Conservation (phyloP, 177 flowering plant genomes). For the Tripterygium wilfordii region DNA sequence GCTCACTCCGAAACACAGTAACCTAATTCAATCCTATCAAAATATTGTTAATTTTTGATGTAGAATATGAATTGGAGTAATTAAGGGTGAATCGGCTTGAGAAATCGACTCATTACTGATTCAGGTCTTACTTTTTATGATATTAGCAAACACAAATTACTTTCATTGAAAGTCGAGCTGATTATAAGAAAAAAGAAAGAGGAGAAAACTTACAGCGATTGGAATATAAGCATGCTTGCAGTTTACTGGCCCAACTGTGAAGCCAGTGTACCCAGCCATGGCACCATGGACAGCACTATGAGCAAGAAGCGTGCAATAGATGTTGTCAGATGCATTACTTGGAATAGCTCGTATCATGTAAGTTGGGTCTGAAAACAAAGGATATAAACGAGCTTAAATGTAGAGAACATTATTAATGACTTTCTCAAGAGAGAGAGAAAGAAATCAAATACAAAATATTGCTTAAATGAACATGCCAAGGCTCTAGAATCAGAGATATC, state of each 20-base stretch:
- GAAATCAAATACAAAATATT: too few species aligned
- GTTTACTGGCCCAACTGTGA: conserved; percentile 49
- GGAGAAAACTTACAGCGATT: conserved; percentile 28
- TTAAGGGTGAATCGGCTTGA: too few species aligned
- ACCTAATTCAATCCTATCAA: too few species aligned
- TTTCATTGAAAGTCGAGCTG: neutral
- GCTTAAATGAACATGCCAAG: too few species aligned
- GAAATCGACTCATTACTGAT: too few species aligned
- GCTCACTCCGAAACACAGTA: too few species aligned
- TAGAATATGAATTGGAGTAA: too few species aligned
- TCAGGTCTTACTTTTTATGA: too few species aligned
- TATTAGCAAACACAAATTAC: too few species aligned
- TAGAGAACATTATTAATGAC: neutral
- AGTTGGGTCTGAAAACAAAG: conserved; percentile 37
- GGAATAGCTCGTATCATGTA: conserved; percentile 51
- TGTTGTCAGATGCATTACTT: conserved; percentile 47
- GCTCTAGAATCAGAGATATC: too few species aligned
- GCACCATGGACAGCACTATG: conserved; percentile 54
- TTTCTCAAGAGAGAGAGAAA: too few species aligned
- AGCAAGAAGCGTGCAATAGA: conserved; percentile 50
- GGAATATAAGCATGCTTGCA: conserved; percentile 47
- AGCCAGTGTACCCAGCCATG: conserved; percentile 50
- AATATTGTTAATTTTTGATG: too few species aligned
- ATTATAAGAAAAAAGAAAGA: neutral
- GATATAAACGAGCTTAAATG: neutral